phyloP scores from a whole-genome alignment of 495 filamentous ascomycete genomes.

The Poronia punctata region DNA sequence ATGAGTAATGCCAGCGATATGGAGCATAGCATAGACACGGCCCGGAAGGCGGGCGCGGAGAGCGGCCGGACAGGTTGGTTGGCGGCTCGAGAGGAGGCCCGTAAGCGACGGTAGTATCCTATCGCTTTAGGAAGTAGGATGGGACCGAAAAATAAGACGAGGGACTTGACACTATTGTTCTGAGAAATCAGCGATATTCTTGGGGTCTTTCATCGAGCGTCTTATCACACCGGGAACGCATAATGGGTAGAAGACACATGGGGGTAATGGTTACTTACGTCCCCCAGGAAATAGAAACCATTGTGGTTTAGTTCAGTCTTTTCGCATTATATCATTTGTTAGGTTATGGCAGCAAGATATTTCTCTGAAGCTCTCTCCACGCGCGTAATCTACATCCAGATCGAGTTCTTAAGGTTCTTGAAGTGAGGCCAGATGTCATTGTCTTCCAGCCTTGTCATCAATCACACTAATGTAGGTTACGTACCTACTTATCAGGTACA shows the following conservation, averaged over 20 bases:
- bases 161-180: constrained; percentile 57
- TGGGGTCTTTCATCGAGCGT: too few species aligned
- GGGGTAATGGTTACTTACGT: constrained; percentile 30
- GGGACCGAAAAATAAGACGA: constrained; percentile 82
- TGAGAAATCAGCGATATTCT: neutral
- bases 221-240: too few species aligned
- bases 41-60: constrained; percentile 42
- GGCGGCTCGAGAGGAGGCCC: constrained; percentile 36
- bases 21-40: constrained; percentile 56
- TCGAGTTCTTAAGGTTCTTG: constrained; percentile 2
- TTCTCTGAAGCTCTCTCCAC: neutral
- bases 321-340: constrained; percentile 13
- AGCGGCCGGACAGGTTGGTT: constrained; percentile 54
- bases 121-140: constrained; percentile 68
- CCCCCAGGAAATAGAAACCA: constrained; percentile 39
- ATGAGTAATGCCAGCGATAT: constrained; percentile 50
- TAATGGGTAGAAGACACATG: too few species aligned
- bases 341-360: neutral
- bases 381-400: too few species aligned
- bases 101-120: constrained; percentile 58
- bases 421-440: constrained; percentile 9
- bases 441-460: constrained; percentile 1
- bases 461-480: too few species aligned
- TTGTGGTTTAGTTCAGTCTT: constrained; percentile 16
- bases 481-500: too few species aligned